Base-by-base conservation (phyloP, 495 filamentous ascomycete species). In the Choiromyces venosus region DNA sequence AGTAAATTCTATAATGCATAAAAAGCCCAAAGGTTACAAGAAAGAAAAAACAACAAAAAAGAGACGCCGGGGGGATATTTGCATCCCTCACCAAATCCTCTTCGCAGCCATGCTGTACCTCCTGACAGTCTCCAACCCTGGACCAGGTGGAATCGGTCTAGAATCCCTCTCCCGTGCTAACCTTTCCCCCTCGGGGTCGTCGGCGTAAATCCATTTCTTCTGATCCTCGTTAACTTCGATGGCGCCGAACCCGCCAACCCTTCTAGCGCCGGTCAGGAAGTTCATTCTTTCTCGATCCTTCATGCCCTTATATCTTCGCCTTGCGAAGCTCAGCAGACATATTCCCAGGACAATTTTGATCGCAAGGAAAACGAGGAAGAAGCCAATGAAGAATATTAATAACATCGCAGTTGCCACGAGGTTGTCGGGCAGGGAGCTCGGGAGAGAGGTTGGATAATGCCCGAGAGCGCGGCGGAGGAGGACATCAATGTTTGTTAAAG, bases 81-180 rank as follows among this genome's bases (percentile, higher is more conserved):
- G 25, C 1, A 18, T 9, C 52, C 25, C 29, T 61, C 25, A 96
- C 93, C 93, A 97, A 81, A 97, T 97, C 83, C 94, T 86, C 85
- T 97, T 97, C 8, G 91, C 93, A 79, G 91, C 88, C 95, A 98
- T 97, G 78, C 89, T 91, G 85, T 97, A 97, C 82, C 95, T 85
- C 78, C 86, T 87, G 10, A 97, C 92, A 72, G 87, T 86, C 21
- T 88, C 89, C 70, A 93, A 86, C 76, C 83, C 79, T 56, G 85
- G 86, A 82, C 82, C 87, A 80, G 79, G 87, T 83, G 67, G 81
- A 82, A 72, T 87, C 6, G 71, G 71, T 29, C 87, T 86, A 66
- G 84, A 86, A 36, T 84, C 87, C 79, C 86, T 90, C 69, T 88
- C 87, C 74, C 84, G 84, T 78, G 89, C 88, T 74, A 91, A 81